phyloP scores from a whole-genome alignment of 78 protist genomes.

The Mastigamoeba balamuthi region DNA sequence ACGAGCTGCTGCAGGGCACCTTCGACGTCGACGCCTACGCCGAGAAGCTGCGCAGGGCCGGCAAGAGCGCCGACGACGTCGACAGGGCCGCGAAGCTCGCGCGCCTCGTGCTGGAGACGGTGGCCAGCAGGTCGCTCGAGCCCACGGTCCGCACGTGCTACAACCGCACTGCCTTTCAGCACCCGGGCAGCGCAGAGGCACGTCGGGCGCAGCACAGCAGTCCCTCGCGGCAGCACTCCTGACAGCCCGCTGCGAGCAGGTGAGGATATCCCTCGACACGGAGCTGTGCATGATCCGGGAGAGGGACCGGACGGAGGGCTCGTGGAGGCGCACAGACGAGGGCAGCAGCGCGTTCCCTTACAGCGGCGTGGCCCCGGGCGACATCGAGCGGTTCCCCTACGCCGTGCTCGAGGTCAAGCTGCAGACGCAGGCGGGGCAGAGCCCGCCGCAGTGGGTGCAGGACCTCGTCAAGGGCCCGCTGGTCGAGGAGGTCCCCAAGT shows the following conservation, averaged over 20 bases:
- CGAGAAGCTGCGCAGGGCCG: not conserved
- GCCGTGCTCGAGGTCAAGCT: slow-evolving; percentile 42
- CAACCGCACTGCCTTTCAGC: slow-evolving; percentile 40
- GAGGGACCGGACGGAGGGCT: not conserved
- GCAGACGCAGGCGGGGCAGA: not conserved
- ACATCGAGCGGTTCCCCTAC: too few relatives aligned
- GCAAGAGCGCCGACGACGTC: not conserved
- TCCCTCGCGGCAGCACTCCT: not conserved
- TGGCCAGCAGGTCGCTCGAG: not conserved
- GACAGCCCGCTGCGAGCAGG: too few relatives aligned
- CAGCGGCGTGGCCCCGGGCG: not conserved
- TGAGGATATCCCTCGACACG: slow-evolving; percentile 24
- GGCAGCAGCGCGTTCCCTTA: not conserved
- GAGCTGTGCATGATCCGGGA: slow-evolving; percentile 15
- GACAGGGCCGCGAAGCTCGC: not conserved
- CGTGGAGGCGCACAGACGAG: slow-evolving; percentile 13
- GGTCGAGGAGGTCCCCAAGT: slow-evolving; percentile 13
- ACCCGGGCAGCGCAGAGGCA: too few relatives aligned
- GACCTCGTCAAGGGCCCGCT: slow-evolving; percentile 4
- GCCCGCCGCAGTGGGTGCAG: slow-evolving; percentile 18
- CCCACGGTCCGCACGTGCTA: slow-evolving; percentile 27
- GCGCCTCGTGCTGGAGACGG: not conserved
- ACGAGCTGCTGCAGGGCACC: not conserved
- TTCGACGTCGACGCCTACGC: not conserved
- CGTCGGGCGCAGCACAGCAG: not conserved